Evolutionary conservation across 805 yeast species (phyloP), one percentile per base, ranked within the genome.

Genomic region (Sporopachydermia quercuum): DNA sequence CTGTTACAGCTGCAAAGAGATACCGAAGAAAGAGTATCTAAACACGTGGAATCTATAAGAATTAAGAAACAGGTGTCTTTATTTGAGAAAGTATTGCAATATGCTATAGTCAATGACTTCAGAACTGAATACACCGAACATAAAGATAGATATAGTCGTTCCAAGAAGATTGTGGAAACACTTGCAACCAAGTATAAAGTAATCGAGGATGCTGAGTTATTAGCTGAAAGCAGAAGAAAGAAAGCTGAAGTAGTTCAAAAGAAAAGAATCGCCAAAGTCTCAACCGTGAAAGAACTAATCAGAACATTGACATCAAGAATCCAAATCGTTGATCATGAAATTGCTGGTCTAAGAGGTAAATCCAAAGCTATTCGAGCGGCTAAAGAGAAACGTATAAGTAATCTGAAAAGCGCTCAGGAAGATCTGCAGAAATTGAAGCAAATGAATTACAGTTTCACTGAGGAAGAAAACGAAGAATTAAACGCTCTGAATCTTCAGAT

Each of bases 71-170:
- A 23, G n/a, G 30, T 23, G 13, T 23, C n/a, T n/a, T 8, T 52
- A 3, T 54, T 62, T 39, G 61, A 59, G 34, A 53, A 49, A 15
- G 52, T 56, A 11, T 51, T 63, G 33, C 30, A 23, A n/a, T 23
- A 23, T n/a, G 30, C 30, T 23, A 8, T 23, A n/a, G 30, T 23
- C 13, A 23, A 23, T 23, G 30, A 23, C 30, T 23, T 23, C 30
- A 23, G 30, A 23, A 8, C 30, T 8, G n/a, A 8, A 8, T 23
- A 23, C n/a, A 23, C 8, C n/a, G 30, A 23, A 23, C 30, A 23
- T 8, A 23, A 23, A 23, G 30, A 23, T 8, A 8, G 8, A 23
- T 23, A 8, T n/a, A 23, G 13, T 8, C 8, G 30, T 8, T 23
- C 30, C 8, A 23, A 23, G n/a, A n/a, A 8, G 8, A n/a, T 23